Evolutionary conservation across 225 moss, liverwort and hornwort genomes (phyloP).

Genomic region (Marchantia polymorpha): DNA sequence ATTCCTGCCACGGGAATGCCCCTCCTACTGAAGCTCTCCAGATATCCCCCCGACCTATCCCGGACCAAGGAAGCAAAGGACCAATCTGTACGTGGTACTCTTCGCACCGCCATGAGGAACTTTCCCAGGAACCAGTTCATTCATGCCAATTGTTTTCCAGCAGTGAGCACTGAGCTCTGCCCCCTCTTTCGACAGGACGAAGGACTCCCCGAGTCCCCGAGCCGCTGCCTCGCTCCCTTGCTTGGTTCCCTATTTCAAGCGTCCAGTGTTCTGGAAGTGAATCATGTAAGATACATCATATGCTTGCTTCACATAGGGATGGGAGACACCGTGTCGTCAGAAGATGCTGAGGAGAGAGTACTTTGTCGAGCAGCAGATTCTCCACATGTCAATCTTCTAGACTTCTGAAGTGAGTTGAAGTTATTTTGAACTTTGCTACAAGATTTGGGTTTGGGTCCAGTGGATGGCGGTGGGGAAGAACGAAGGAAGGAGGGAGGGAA

Average conservation of each 20-base stretch:
- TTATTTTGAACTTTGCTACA: not conserved
- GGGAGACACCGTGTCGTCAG: conserved; percentile 3
- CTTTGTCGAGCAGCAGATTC: not conserved
- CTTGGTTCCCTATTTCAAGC: not conserved
- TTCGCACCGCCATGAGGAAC: not conserved
- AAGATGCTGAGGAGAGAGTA: not conserved
- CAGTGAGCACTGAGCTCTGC: too few relatives aligned
- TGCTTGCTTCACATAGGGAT: not conserved
- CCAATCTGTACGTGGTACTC: not conserved
- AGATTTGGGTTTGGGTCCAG: not conserved
- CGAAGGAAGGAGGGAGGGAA: not conserved
- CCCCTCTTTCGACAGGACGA: too few relatives aligned
- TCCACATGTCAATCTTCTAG: not conserved
- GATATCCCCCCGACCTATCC: not conserved
- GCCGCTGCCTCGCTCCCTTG: too few relatives aligned
- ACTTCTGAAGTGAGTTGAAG: not conserved
- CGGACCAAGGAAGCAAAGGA: not conserved
- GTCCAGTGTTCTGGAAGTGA: not conserved
- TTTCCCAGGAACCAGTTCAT: not conserved
- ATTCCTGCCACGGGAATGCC: too few relatives aligned
- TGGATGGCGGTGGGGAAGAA: not conserved
- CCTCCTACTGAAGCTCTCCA: not conserved
- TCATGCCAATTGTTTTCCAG: too few relatives aligned
- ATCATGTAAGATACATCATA: not conserved
- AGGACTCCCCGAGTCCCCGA: too few relatives aligned